Percentiles rank a stretch among this genome's conserved stretches.
Evolutionary conservation across 1,284 basidiomycete species (phyloP).

Genomic region (Coniferiporia sulphurascens): DNA sequence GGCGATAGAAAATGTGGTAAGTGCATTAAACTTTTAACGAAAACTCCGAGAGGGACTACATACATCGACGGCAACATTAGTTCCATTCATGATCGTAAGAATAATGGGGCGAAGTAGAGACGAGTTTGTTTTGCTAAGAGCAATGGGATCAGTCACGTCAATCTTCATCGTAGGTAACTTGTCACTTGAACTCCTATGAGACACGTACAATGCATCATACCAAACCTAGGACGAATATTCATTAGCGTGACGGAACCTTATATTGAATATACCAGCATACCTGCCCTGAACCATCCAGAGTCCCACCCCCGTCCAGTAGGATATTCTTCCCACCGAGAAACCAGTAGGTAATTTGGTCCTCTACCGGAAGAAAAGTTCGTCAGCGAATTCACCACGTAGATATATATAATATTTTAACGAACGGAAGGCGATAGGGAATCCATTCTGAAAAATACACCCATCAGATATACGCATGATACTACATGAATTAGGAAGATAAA

Average conservation of each 20-base stretch:
- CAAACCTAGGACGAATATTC: slow-evolving; percentile 35
- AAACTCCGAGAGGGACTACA: not conserved
- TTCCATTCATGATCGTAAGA: slow-evolving; percentile 53
- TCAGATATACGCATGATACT: not conserved
- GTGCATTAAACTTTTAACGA: no score
- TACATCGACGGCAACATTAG: slow-evolving; percentile 46
- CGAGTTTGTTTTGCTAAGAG: slow-evolving; percentile 34
- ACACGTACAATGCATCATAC: slow-evolving; percentile 50
- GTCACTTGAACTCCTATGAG: slow-evolving; percentile 26
- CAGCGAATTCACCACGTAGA: not conserved
- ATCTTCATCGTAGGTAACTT: not conserved
- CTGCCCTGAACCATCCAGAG: slow-evolving; percentile 56
- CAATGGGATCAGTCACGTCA: not conserved
- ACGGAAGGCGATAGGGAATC: slow-evolving; percentile 48
- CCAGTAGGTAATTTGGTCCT: slow-evolving; percentile 59
- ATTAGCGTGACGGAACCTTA: slow-evolving; percentile 14
- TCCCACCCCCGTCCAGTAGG: slow-evolving; percentile 52
- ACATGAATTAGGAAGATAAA: not conserved
- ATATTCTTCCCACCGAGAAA: slow-evolving; percentile 56
- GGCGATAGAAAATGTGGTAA: not conserved
- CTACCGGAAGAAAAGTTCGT: not conserved
- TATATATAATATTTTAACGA: not conserved
- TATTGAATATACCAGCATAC: slow-evolving; percentile 25
- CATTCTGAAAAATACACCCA: slow-evolving; percentile 33
- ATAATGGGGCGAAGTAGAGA: slow-evolving; percentile 57